Conservation (phyloP, 129 eudicot species). For the Flaveria ramosissima region DNA sequence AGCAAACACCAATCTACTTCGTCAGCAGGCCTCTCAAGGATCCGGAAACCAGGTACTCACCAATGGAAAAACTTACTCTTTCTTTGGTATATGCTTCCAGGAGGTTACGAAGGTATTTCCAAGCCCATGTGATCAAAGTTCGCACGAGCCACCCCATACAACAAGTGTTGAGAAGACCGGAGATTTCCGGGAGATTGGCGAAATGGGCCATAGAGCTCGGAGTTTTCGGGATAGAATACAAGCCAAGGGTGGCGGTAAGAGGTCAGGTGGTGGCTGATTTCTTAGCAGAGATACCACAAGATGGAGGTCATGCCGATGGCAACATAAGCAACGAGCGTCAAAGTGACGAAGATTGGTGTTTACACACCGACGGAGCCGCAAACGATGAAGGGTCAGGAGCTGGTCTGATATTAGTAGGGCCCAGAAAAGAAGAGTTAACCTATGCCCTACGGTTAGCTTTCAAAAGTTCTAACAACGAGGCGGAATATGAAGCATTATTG, state of each 20-base stretch:
- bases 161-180: neutral
- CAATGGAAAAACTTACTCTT: neutral
- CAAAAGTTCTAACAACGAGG: neutral
- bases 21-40: too few relatives aligned
- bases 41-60: neutral
- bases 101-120: neutral
- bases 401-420: neutral
- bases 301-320: neutral
- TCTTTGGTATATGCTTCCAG: neutral
- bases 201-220: neutral
- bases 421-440: neutral
- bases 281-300: neutral
- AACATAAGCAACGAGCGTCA: too few relatives aligned
- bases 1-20: neutral
- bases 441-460: neutral
- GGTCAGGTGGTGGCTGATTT: neutral
- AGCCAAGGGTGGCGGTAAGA: neutral
- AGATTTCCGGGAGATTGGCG: neutral
- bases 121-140: neutral
- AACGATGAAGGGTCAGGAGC: neutral
- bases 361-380: too few relatives aligned
- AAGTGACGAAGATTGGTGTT: neutral
- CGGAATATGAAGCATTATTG: neutral
- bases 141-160: neutral
- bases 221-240: neutral